These are phyloP conservation scores for Miamiensis avidus DNA, from an alignment of 169 alveolate species.

Conservation along the genomic window DNA sequence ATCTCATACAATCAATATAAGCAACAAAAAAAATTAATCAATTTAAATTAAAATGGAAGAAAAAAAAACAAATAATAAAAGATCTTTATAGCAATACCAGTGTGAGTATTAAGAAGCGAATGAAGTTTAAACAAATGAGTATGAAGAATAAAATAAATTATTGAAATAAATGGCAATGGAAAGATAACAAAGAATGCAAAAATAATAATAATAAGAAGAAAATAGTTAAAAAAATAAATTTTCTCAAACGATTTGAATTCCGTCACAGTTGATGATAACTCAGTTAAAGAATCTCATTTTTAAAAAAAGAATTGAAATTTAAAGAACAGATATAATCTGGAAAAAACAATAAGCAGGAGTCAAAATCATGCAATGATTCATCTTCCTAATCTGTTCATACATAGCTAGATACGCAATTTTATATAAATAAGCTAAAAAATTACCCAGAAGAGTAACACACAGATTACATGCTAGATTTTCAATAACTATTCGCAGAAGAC, in stretches of 20 bases:
- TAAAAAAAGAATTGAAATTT: neutral
- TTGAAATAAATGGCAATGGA: neutral
- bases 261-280: neutral
- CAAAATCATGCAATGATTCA: neutral
- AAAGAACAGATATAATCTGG: neutral
- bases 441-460: conserved; percentile 18
- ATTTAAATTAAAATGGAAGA: too few relatives aligned
- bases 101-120: too few relatives aligned
- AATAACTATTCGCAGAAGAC: conserved; percentile 6
- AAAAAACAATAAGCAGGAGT: too few relatives aligned
- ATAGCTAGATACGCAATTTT: neutral
- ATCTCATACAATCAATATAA: too few relatives aligned
- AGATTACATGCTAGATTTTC: conserved; percentile 5
- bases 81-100: too few relatives aligned
- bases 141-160: too few relatives aligned
- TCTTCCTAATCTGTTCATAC: neutral
- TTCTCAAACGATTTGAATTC: too few relatives aligned
- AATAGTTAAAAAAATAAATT: neutral
- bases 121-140: too few relatives aligned
- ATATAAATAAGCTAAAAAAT: neutral
- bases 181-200: neutral
- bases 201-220: too few relatives aligned
- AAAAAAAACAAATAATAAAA: too few relatives aligned
- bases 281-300: too few relatives aligned
- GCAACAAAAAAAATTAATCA: too few relatives aligned